Conservation (phyloP, 2,329 filamentous ascomycete species). For the Chalaropsis ovoidea region DNA sequence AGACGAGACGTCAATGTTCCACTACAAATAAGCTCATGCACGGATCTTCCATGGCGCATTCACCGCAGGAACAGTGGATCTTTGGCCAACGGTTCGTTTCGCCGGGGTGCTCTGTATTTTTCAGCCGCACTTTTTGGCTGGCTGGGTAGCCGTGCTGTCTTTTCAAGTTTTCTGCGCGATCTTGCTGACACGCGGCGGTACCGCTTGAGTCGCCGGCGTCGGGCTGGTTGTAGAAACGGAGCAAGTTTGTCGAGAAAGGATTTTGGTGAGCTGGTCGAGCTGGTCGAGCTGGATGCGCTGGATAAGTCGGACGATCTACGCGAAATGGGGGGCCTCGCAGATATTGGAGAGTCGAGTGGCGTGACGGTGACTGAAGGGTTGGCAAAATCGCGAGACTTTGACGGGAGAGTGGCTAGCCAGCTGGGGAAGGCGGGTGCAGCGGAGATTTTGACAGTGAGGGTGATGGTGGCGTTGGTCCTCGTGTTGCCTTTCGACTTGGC, state of each 20-base stretch:
- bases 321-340: neutral
- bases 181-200: neutral
- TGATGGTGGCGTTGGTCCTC: neutral
- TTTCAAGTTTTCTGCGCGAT: neutral
- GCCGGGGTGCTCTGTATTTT: slow-evolving; percentile 2
- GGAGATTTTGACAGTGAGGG: neutral
- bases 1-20: neutral
- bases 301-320: neutral
- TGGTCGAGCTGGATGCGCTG: neutral
- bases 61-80: slow-evolving; percentile 15
- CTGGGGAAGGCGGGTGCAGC: neutral
- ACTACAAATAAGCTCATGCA: neutral
- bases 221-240: neutral
- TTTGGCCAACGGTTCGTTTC: slow-evolving; percentile 7
- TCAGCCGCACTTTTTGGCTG: slow-evolving; percentile 7
- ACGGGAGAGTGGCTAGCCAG: neutral
- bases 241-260: neutral
- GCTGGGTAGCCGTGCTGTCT: neutral
- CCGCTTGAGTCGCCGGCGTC: neutral
- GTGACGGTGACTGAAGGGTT: neutral
- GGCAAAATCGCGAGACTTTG: neutral
- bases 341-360: neutral
- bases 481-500: neutral
- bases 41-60: neutral
- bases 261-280: neutral